Conservation (phyloP, 129 eudicot species). For the Daucus carota region DH1_v3.0 NC_030385.2:8914001-8914500, state of each 20-base stretch:
- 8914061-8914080: neutral
- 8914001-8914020: neutral
- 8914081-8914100: neutral
- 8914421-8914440: conserved; percentile 7
- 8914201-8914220: conserved; percentile 5
- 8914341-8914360: conserved; percentile 12
- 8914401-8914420: conserved; percentile 1
- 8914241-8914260: conserved; percentile 40
- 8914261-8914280: conserved; percentile 47
- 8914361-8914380: conserved; percentile 5
- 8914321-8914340: neutral
- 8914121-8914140: neutral
- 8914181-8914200: neutral
- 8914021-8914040: neutral
- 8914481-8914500: neutral
- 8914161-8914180: conserved; percentile 9
- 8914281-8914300: conserved; percentile 63
- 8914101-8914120: neutral
- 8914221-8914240: conserved; percentile 15
- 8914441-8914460: conserved; percentile 9
- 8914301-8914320: conserved; percentile 43
- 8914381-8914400: neutral
- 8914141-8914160: conserved; percentile 36
- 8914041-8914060: neutral
- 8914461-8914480: conserved; percentile 16